These are phyloP conservation scores for Capronia americana DNA, from an alignment of 2,329 filamentous ascomycete genomes.

Conservation along the genomic window DNA sequence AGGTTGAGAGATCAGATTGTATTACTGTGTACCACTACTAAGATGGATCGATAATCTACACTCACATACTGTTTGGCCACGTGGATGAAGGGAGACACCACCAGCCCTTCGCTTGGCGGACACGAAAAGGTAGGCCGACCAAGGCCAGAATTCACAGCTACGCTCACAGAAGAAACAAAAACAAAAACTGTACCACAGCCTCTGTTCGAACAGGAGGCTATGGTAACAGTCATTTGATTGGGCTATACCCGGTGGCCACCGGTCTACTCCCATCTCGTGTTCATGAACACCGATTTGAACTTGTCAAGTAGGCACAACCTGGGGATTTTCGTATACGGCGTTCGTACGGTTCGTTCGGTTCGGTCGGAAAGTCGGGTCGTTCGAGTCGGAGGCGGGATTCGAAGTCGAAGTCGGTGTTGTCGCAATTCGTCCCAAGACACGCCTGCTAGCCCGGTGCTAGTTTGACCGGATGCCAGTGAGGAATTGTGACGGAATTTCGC, in stretches of 20 bases:
- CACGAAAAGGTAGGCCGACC: not conserved
- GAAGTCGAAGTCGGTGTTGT: not conserved
- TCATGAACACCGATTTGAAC: slow-evolving; percentile 5
- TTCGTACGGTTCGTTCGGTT: not conserved
- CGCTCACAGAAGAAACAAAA: not conserved
- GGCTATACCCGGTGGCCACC: not conserved
- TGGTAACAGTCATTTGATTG: not conserved
- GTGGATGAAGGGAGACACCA: not conserved
- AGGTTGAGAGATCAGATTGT: not conserved
- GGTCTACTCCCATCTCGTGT: slow-evolving; percentile 6
- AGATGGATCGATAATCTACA: not conserved
- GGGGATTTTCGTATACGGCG: not conserved
- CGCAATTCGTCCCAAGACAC: not conserved
- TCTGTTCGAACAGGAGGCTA: not conserved
- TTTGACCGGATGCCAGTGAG: not conserved
- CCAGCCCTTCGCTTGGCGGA: not conserved
- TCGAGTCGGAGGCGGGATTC: not conserved
- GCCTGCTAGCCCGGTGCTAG: not conserved
- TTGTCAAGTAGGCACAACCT: not conserved
- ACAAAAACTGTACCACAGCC: not conserved
- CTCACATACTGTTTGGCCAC: not conserved
- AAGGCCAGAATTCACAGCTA: not conserved
- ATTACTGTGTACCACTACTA: slow-evolving; percentile 17
- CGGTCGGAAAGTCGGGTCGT: not conserved
- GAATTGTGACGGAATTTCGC: not conserved